These are phyloP conservation scores for Dovyalis caffra DNA, from an alignment of 345 rosid species.

Conservation along the genomic window DNA sequence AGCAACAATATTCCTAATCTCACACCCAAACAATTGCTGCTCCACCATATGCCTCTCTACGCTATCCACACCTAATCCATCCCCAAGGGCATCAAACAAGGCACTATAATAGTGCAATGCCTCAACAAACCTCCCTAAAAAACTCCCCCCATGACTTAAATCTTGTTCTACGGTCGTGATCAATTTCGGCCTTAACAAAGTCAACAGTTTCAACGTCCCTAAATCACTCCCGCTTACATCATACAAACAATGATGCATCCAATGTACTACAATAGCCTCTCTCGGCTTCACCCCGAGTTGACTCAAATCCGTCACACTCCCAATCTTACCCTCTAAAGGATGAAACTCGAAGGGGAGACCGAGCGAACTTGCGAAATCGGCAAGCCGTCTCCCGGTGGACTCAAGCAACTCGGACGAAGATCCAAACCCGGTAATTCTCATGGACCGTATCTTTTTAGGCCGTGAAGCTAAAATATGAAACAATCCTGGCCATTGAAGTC, in stretches of 20 bases:
- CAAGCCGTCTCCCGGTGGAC: slow-evolving; percentile 78
- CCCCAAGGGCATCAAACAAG: slow-evolving; percentile 90
- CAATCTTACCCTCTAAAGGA: slow-evolving; percentile 78
- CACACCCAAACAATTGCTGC: slow-evolving; percentile 78
- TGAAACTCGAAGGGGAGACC: slow-evolving; percentile 82
- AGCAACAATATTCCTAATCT: slow-evolving; percentile 80
- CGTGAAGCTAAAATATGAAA: slow-evolving; percentile 95
- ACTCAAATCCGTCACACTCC: slow-evolving; percentile 45
- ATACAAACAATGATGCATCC: slow-evolving; percentile 95
- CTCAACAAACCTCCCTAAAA: slow-evolving; percentile 82
- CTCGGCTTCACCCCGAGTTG: slow-evolving; percentile 58
- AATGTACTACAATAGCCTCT: slow-evolving; percentile 84
- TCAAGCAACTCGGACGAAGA: slow-evolving; percentile 73
- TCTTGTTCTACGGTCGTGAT: slow-evolving; percentile 89
- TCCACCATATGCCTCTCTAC: slow-evolving; percentile 87
- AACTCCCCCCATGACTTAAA: slow-evolving; percentile 66
- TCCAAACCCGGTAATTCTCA: slow-evolving; percentile 87
- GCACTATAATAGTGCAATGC: slow-evolving; percentile 97
- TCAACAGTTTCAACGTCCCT: slow-evolving; percentile 52
- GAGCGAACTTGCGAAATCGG: slow-evolving; percentile 74
- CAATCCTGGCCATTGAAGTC: slow-evolving; percentile 98
- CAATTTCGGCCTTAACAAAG: slow-evolving; percentile 62
- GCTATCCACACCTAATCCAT: slow-evolving; percentile 58
- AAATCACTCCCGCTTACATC: slow-evolving; percentile 78
- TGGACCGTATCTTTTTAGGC: slow-evolving; percentile 65